Percentiles rank a stretch among this genome's conserved stretches.
Conservation (phyloP, 257 asterid genomes). For the Fraxinus anomala region DNA sequence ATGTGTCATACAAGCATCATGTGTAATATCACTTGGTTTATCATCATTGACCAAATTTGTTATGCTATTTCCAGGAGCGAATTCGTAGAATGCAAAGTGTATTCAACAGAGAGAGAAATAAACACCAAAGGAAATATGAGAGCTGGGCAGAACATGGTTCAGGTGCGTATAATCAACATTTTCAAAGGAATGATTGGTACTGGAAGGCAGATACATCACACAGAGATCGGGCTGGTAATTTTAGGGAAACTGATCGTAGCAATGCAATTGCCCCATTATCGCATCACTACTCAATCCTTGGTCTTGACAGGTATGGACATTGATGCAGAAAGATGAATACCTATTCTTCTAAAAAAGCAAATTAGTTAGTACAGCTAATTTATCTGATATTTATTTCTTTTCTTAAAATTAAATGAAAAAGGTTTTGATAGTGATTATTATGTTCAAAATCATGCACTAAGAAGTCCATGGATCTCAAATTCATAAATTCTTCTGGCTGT, state of each 20-base stretch:
- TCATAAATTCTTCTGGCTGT: neutral
- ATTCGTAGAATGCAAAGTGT: constrained; percentile 93
- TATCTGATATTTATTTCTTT: neutral
- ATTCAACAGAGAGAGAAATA: constrained; percentile 86
- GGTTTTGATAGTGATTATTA: neutral
- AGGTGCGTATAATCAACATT: constrained; percentile 74
- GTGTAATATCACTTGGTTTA: constrained; percentile 1
- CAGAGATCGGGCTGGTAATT: constrained; percentile 53
- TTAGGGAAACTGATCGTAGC: constrained; percentile 55
- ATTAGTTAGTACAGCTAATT: neutral
- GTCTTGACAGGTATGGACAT: constrained; percentile 81
- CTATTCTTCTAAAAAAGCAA: neutral
- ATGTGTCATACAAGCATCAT: constrained; percentile 4
- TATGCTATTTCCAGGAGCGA: constrained; percentile 66
- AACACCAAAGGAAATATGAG: constrained; percentile 68
- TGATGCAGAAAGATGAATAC: neutral
- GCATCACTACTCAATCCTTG: constrained; percentile 85
- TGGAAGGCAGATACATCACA: constrained; percentile 76
- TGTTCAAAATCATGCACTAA: neutral
- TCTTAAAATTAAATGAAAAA: neutral
- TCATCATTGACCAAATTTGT: constrained; percentile 1
- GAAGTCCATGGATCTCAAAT: constrained; percentile 3
- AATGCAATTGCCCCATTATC: constrained; percentile 54
- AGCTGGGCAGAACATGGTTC: constrained; percentile 80
- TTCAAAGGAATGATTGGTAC: constrained; percentile 96